phyloP scores from a whole-genome alignment of 805 yeast genomes.

The Schizosaccharomyces lindneri region DNA sequence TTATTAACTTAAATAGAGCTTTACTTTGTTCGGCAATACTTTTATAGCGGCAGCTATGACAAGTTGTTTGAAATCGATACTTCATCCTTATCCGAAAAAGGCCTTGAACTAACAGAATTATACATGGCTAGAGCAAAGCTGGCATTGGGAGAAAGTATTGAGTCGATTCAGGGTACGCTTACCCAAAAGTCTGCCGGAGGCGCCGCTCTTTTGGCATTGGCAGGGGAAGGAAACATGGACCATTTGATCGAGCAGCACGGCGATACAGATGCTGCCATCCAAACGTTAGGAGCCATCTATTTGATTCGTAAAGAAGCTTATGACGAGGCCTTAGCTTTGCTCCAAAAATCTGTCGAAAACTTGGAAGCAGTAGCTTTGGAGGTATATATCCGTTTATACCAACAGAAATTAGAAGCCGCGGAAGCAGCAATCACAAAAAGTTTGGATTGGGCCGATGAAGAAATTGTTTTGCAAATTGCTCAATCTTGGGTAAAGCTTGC shows the following conservation, averaged over 20 bases:
- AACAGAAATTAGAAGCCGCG: slow-evolving; percentile 11
- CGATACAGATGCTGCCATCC: background rate
- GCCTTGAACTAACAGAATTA: background rate
- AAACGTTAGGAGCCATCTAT: background rate
- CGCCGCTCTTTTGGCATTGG: background rate
- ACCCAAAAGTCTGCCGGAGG: background rate
- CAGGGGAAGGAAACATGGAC: background rate
- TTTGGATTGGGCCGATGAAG: slow-evolving; percentile 1
- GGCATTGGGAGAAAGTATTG: background rate
- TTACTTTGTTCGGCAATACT: background rate
- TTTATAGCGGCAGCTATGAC: background rate
- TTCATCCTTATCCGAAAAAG: background rate
- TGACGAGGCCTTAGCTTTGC: background rate
- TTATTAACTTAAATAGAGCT: background rate
- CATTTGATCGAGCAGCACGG: background rate
- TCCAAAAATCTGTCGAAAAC: background rate
- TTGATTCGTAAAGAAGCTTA: background rate
- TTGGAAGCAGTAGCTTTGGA: slow-evolving; percentile 1
- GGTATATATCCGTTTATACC: background rate
- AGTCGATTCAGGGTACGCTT: background rate
- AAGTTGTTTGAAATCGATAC: background rate
- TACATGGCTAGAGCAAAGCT: background rate
- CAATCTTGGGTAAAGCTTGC: background rate
- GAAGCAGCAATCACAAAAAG: slow-evolving; percentile 4
- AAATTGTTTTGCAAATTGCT: background rate